Conservation (phyloP, 148 eudicot genomes). For the Dysphania ambrosioides region DNA sequence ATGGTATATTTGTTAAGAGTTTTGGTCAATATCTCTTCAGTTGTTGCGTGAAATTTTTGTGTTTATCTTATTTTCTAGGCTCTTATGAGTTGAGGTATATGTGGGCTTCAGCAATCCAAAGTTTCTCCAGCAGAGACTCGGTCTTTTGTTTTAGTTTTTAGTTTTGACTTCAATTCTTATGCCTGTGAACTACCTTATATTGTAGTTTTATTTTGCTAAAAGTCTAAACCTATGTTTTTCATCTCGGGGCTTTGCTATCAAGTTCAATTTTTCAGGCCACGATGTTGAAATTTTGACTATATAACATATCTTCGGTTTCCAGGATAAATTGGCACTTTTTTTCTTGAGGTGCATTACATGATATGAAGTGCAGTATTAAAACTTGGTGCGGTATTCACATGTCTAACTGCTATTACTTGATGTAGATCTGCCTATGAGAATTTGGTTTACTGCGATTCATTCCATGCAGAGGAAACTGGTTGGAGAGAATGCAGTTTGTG, state of each 20-base stretch:
- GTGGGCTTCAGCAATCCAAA: neutral
- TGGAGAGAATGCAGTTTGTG: conserved; percentile 95
- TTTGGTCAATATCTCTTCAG: neutral
- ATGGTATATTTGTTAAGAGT: neutral
- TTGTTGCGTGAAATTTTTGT: neutral
- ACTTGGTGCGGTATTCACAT: neutral
- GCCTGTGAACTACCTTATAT: neutral
- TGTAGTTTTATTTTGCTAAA: neutral
- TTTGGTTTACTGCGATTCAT: conserved; percentile 64
- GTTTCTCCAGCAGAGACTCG: neutral
- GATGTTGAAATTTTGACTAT: neutral
- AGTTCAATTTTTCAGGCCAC: neutral
- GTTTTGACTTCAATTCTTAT: neutral
- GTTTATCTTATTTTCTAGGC: neutral
- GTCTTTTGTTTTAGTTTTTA: neutral
- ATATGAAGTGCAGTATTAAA: neutral
- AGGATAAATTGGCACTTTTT: neutral
- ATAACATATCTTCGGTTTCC: neutral
- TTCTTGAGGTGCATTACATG: neutral
- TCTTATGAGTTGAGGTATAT: neutral
- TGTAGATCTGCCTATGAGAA: conserved; percentile 77
- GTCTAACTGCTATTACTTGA: conserved; percentile 11
- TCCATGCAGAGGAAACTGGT: conserved; percentile 76
- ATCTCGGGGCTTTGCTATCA: neutral
- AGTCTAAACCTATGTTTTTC: neutral